Evolutionary conservation across 345 rosid genomes (phyloP).

Genomic region (Eutrema heterophyllum): DNA sequence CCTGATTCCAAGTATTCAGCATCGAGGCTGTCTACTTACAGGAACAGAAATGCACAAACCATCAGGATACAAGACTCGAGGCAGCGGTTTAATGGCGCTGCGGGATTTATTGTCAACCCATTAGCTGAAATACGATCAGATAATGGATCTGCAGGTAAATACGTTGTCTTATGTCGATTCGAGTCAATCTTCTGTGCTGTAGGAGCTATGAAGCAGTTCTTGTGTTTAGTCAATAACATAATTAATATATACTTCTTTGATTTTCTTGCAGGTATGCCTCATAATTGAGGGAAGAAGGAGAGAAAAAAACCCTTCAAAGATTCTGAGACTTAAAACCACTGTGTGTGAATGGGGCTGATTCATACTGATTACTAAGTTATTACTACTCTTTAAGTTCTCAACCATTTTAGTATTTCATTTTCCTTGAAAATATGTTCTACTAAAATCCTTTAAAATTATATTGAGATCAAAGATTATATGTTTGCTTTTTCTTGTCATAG

Average conservation of each 20-base stretch:
- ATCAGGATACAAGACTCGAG: constrained; percentile 41
- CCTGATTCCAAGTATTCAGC: constrained; percentile 36
- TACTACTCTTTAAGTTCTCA: not conserved
- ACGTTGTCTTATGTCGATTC: not conserved
- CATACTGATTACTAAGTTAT: constrained; percentile 16
- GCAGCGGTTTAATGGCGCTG: constrained; percentile 41
- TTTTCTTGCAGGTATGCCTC: constrained; percentile 20
- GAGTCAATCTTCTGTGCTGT: not conserved
- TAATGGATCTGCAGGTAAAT: constrained; percentile 15
- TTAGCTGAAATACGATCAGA: constrained; percentile 64
- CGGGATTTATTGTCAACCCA: constrained; percentile 76
- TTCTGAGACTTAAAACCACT: constrained; percentile 7
- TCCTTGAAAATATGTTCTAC: constrained; percentile 5
- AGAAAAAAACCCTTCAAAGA: not conserved
- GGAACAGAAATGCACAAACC: constrained; percentile 36
- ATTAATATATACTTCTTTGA: not conserved
- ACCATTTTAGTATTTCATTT: not conserved
- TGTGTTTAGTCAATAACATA: not conserved
- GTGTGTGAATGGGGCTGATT: constrained; percentile 24
- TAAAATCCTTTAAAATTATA: not conserved
- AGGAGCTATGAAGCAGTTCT: not conserved
- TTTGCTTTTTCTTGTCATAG: not conserved
- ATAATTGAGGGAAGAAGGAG: constrained; percentile 14
- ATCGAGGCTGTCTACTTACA: constrained; percentile 42
- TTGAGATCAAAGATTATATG: not conserved